Base-by-base conservation (phyloP, 2,329 filamentous ascomycete species). In the Sporothrix luriei region DNA sequence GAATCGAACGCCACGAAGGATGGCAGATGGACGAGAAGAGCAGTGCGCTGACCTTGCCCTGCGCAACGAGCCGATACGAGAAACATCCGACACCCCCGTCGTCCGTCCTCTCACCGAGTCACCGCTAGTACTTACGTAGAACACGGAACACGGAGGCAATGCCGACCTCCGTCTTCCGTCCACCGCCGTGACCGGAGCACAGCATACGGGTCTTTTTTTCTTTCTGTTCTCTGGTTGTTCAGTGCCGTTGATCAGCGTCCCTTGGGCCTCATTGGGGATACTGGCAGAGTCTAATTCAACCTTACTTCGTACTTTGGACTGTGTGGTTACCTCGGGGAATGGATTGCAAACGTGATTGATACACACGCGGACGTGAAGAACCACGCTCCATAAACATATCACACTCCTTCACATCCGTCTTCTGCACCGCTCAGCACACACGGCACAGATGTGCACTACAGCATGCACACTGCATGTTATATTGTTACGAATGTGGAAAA, bases 341-440 rank as follows among this genome's bases (percentile, higher is more conserved):
- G 7, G 33, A 33, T 33, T 33, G 33, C 33, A 33, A 7, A 33
- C 1, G 33, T 4, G 33, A 33, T 33, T 4, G 33, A 33, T 33
- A 9, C 33, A 33, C 9, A 33, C 7, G 33, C 33, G 5, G 33
- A 33, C 33, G 33, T 33, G 33, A 33, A 33, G 33, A 4, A 33
- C 33, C 33, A 29, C 29, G 29, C 29, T 33, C 33, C 4, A 9
- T 33, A 33, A 33, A 33, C 43, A 54, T 5, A 26, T 29, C 24
- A 54, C 51, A 54, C 21, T 16, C 49, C 4, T 40, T 59, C 29
- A 59, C 16, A 59, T 33, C 29, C 55, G 29, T 33, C 52, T 57
- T 29, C 55, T 59, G 55, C 55, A 40, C 9, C 55, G 38, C 43
- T 59, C 55, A 40, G 33, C 55, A 61, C 55, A 46, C 57, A 62